Base-by-base conservation (phyloP, 192 early-diverging fungal species). In the Backusella morwellensis region DNA sequence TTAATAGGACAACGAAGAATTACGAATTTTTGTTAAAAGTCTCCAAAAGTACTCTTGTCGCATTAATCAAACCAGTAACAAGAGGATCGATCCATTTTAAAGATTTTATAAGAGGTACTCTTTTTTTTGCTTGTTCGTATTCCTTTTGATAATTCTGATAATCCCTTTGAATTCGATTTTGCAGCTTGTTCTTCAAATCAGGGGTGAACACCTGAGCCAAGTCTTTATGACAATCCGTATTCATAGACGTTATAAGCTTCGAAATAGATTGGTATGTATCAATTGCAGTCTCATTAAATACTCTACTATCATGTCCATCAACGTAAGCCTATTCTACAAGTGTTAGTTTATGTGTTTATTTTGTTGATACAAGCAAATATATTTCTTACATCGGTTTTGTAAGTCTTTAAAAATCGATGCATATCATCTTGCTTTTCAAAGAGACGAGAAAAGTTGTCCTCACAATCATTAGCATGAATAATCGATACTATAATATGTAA, bases 381-480 rank as follows among this genome's bases (percentile, higher is more conserved):
- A 26, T 63, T 23, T 63, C 23, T 26, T 29, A 63, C 56, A 29
- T 63, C 56, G 9, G 9, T 6, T 63, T 63, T 63, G 23, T 63
- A 63, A 26, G 56, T 63, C 11, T 63, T 63, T 29, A 63, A 14
- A 29, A 63, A 63, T 12, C 56, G 56, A 29, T 63, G 56, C 56
- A 63, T 63, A 29, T 63, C 56, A 29, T 63, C 56, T 63, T 63
- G 56, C 23, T 63, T 63, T 63, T 63, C 56, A 63, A 63, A 63
- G 11, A 63, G 23, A 4, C 56, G 56, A 63, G 56, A 63, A 63
- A 63, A 29, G 8, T 11, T 63, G 26, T 63, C 56, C 56, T 63
- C 56, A 63, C 56, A 63, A 29, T 63, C 56, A 29, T 63, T 63
- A 12, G 56, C 56, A 63, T 29, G 23, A 12, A 29, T 29, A 63